Percentiles rank a stretch among this genome's conserved stretches.
phyloP scores from a whole-genome alignment of 148 eudicot genomes.

The Fagopyrum esculentum region DNA sequence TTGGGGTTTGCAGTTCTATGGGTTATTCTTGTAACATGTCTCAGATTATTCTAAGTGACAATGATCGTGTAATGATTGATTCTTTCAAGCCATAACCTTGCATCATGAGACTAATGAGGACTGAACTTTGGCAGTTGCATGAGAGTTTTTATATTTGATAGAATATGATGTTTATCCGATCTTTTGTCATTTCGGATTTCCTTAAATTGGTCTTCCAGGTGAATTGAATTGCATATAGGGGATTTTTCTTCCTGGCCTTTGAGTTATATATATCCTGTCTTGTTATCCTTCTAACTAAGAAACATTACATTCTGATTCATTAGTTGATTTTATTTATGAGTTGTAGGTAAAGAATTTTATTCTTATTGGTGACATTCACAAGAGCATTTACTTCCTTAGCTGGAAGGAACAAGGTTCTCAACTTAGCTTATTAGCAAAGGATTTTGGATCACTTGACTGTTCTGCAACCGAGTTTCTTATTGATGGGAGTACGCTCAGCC shows the following conservation, averaged over 20 bases:
- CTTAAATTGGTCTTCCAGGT: neutral
- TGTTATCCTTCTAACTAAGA: neutral
- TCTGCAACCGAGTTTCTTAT: slow-evolving; percentile 91
- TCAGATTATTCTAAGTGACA: neutral
- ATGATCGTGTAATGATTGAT: too few species aligned
- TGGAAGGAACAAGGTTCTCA: slow-evolving; percentile 99
- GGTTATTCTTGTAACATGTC: neutral
- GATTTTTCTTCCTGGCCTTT: neutral
- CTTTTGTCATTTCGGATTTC: neutral
- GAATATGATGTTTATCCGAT: neutral
- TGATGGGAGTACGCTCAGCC: slow-evolving; percentile 95
- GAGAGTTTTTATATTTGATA: neutral
- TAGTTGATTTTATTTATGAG: neutral
- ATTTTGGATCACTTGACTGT: slow-evolving; percentile 94
- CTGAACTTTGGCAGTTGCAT: neutral
- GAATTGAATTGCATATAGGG: neutral
- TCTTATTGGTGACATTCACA: slow-evolving; percentile 92
- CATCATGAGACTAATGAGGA: neutral
- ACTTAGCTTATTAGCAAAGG: slow-evolving; percentile 81
- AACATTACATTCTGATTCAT: neutral
- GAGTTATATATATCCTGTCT: neutral
- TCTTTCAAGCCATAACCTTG: too few species aligned
- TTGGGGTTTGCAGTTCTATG: neutral
- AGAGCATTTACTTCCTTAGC: slow-evolving; percentile 86
- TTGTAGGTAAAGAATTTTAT: slow-evolving; percentile 93